Percentiles rank a stretch among this genome's conserved stretches.
phyloP scores from a whole-genome alignment of 192 early-diverging fungal species.

The Coemansia aciculifera region DNA sequence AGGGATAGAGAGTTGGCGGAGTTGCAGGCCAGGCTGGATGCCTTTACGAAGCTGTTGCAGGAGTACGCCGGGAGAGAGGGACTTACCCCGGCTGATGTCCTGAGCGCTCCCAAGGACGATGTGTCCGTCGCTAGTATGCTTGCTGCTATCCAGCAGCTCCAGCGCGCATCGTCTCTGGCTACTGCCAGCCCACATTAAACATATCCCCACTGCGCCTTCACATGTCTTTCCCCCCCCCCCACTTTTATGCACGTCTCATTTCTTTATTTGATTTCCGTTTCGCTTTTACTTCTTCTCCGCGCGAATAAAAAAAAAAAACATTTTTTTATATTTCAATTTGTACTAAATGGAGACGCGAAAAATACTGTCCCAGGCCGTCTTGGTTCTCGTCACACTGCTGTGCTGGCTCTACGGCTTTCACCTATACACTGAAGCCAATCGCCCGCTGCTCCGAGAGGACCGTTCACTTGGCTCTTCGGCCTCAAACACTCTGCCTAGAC shows the following conservation, averaged over 20 bases:
- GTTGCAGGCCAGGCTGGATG: constrained; percentile 38
- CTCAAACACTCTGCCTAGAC: not conserved
- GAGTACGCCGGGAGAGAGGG: constrained; percentile 41
- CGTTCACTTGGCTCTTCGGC: not conserved
- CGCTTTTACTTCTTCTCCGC: constrained; percentile 1
- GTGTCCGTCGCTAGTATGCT: constrained; percentile 48
- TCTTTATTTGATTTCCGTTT: not conserved
- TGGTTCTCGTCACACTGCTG: constrained; percentile 28
- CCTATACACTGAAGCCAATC: constrained; percentile 35
- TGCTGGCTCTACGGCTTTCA: constrained; percentile 52
- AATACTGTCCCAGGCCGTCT: constrained; percentile 18
- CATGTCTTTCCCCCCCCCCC: not conserved
- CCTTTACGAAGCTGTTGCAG: constrained; percentile 43
- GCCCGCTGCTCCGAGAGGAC: constrained; percentile 14
- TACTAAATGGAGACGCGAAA: constrained; percentile 18
- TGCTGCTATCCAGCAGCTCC: constrained; percentile 49
- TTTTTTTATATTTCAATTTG: constrained; percentile 9
- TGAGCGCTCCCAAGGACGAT: constrained; percentile 13
- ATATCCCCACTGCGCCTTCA: not conserved
- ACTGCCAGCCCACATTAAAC: not conserved
- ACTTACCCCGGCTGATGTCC: constrained; percentile 9
- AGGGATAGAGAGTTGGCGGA: constrained; percentile 49
- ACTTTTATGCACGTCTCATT: not conserved
- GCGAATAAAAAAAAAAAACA: not conserved
- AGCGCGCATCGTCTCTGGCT: constrained; percentile 41